Evolutionary conservation across 2,329 filamentous ascomycete species (phyloP).

Genomic region (Stenocarpella maydis): DNA sequence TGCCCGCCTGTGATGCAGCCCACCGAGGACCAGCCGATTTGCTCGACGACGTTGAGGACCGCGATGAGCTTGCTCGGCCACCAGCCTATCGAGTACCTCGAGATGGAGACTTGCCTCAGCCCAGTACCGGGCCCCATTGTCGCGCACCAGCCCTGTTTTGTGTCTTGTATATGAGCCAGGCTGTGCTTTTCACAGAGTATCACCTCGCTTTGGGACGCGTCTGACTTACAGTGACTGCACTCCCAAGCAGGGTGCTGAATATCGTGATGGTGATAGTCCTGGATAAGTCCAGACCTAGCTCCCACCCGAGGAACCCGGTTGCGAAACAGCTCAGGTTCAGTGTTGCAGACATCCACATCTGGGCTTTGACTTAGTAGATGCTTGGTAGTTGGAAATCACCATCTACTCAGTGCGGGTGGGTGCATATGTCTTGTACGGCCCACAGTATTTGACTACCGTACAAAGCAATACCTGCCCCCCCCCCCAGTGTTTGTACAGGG

Average conservation of each 20-base stretch:
- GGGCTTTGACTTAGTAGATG: neutral
- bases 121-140: conserved; percentile 59
- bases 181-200: too few species aligned
- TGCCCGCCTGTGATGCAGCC: conserved; percentile 60
- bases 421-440: too few species aligned
- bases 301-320: conserved; percentile 59
- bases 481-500: neutral
- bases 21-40: conserved; percentile 61
- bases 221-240: conserved; percentile 45
- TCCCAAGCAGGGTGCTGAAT: conserved; percentile 55
- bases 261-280: conserved; percentile 55
- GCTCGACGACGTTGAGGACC: conserved; percentile 57
- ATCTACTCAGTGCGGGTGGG: neutral
- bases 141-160: conserved; percentile 53
- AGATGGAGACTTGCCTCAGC: conserved; percentile 59
- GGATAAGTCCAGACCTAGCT: conserved; percentile 55
- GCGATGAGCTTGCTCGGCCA: conserved; percentile 60
- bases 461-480: neutral
- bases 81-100: conserved; percentile 59
- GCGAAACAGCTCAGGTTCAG: conserved; percentile 61
- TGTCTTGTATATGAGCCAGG: neutral
- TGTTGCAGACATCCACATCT: conserved; percentile 58
- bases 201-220: neutral
- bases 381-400: too few species aligned
- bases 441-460: neutral